Evolutionary conservation across 192 early-diverging fungal species (phyloP).

Genomic region (Linnemannia exigua): DNA sequence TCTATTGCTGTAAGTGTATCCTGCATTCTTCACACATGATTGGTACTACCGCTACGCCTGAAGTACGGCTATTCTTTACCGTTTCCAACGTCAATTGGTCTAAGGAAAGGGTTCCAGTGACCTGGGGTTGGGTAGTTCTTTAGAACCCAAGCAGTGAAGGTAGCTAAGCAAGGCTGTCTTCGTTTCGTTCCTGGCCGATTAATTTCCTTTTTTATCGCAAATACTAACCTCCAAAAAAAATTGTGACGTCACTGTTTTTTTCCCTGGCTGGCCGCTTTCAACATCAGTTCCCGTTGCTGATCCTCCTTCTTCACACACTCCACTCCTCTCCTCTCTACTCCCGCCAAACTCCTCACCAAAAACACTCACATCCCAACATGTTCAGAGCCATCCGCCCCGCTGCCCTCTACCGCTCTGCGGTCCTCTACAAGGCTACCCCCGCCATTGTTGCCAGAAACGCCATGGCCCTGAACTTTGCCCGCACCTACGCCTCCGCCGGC

Average conservation of each 20-base stretch:
- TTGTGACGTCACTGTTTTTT: constrained; percentile 10
- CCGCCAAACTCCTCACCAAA: neutral
- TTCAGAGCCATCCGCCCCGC: constrained; percentile 55
- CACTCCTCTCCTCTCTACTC: neutral
- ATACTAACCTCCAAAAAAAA: neutral
- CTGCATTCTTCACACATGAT: too few relatives aligned
- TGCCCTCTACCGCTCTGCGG: constrained; percentile 50
- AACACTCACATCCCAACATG: constrained; percentile 26
- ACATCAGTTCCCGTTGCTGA: neutral
- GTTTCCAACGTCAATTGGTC: too few relatives aligned
- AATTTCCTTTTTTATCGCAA: neutral
- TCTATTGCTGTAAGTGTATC: too few relatives aligned
- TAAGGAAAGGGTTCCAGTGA: too few relatives aligned
- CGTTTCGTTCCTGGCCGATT: neutral
- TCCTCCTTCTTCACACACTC: neutral
- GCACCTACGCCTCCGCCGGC: constrained; percentile 83
- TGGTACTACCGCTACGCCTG: too few relatives aligned
- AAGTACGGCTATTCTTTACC: too few relatives aligned
- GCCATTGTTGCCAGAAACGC: constrained; percentile 52
- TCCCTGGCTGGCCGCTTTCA: neutral
- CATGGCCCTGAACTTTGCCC: constrained; percentile 62
- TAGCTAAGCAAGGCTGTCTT: neutral
- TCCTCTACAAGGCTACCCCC: constrained; percentile 42
- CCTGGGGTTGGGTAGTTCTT: too few relatives aligned
- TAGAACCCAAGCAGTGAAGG: too few relatives aligned